phyloP scores from a whole-genome alignment of 2,329 filamentous ascomycete species.

The Alternaria novae-zelandiae region DNA sequence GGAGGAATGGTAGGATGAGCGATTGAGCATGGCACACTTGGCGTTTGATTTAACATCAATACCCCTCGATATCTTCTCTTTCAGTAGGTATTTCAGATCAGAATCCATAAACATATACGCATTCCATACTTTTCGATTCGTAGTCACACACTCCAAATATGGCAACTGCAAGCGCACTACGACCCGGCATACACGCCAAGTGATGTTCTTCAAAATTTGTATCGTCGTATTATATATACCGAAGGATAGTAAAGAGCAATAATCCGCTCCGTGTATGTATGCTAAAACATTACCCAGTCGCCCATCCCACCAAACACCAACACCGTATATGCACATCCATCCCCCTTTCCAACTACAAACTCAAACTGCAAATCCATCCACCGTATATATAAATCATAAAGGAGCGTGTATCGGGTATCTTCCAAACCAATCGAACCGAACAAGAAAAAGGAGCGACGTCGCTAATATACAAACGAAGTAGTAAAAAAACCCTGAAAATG shows the following conservation, averaged over 20 bases:
- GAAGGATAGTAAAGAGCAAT: constrained; percentile 5
- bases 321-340: background rate
- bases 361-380: background rate
- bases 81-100: background rate
- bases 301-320: background rate
- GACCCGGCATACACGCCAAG: too few relatives aligned
- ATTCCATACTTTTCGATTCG: rapidly evolving
- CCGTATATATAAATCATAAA: background rate
- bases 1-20: background rate
- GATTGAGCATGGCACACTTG: background rate
- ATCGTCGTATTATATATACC: background rate
- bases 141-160: too few relatives aligned
- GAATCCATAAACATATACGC: too few relatives aligned
- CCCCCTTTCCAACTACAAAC: background rate
- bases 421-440: background rate
- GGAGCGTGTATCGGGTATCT: constrained; percentile 1
- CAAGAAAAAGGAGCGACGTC: background rate
- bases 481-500: background rate
- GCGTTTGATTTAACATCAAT: constrained; percentile 4
- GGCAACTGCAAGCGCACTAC: too few relatives aligned
- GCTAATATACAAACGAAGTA: background rate
- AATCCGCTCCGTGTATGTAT: background rate
- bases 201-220: too few relatives aligned
- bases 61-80: background rate
- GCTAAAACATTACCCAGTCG: background rate